Conservation (phyloP, 306 rosid genomes). For the Carpinus fangiana region DNA sequence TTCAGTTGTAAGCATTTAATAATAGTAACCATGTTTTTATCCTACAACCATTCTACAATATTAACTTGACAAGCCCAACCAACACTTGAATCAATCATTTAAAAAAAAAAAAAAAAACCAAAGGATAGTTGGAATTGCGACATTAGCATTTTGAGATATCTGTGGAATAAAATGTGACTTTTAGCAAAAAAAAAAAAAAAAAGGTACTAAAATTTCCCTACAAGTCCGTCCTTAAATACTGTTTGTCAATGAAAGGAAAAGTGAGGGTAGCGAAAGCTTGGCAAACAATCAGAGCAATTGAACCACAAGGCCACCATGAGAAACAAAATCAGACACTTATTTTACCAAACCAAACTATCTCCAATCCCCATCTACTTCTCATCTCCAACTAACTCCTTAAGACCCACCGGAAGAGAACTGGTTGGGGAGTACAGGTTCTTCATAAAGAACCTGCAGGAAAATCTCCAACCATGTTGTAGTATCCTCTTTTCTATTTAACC, state of each 20-base stretch:
- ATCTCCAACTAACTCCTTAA: not conserved
- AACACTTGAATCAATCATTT: too few relatives aligned
- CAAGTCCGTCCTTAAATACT: not conserved
- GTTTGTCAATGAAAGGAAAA: not conserved
- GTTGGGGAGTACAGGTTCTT: not conserved
- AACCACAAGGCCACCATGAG: not conserved
- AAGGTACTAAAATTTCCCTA: not conserved
- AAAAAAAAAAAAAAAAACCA: too few relatives aligned
- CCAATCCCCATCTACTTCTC: not conserved
- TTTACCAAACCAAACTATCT: not conserved
- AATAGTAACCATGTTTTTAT: too few relatives aligned
- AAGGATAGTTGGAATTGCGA: too few relatives aligned
- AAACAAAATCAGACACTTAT: not conserved
- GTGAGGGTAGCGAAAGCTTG: not conserved
- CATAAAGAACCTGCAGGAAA: not conserved
- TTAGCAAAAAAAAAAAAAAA: not conserved
- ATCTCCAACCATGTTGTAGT: not conserved
- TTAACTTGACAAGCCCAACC: too few relatives aligned
- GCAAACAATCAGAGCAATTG: not conserved
- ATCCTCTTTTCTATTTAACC: not conserved
- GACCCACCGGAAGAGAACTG: not conserved
- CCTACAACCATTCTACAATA: too few relatives aligned
- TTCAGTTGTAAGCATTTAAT: too few relatives aligned
- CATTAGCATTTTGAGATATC: too few relatives aligned
- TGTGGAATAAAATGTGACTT: too few relatives aligned